Evolutionary conservation across 1,139 yeast species (phyloP), one percentile per base, ranked within the genome.

Genomic region (Nakaseomyces nivariensis): DNA sequence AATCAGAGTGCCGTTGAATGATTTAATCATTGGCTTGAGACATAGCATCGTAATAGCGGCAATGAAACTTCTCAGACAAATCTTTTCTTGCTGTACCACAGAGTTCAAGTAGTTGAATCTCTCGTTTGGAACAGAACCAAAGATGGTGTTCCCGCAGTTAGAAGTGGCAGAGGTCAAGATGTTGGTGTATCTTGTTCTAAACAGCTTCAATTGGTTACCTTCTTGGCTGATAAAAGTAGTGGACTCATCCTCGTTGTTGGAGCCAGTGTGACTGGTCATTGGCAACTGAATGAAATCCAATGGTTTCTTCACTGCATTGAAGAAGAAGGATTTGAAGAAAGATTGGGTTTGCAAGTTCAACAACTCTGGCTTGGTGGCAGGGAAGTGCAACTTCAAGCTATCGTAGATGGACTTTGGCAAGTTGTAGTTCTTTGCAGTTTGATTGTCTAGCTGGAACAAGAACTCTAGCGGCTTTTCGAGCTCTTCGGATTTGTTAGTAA

Each of bases 31-130:
- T 3, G 64, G 60, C 43, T 62, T 58, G 33, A 62, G 47, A 48
- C 63, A 59, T 22, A 62, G 45, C 61, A 63, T 56, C 3, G 57
- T 52, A 11, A 62, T 54, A 24, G 63, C 63, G 26, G 61, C 57
- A 11, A 63, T 51, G 34, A 63, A 58, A 48, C 61, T 59, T 41
- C 52, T 56, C 31, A 63, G 48, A 37, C 59, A 55, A 4, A 60
- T 55, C 34, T 57, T 49, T 46, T 58, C 59, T 32, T 54, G 53
- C 34, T 54, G 49, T 7, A 61, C 53, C 7, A 58, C 33, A 1
- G 51, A 44, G 34, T 55, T 51, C 37, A 63, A 46, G 33, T 53
- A 54, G 3, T 50, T 38, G 33, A 56, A 56, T 43, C 63, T 54
- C 25, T 49, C 50, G 17, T 52, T 42, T 1, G 58, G 45, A 3